Base-by-base conservation (phyloP, 495 filamentous ascomycete genomes). In the Entonaema liquescens region DNA sequence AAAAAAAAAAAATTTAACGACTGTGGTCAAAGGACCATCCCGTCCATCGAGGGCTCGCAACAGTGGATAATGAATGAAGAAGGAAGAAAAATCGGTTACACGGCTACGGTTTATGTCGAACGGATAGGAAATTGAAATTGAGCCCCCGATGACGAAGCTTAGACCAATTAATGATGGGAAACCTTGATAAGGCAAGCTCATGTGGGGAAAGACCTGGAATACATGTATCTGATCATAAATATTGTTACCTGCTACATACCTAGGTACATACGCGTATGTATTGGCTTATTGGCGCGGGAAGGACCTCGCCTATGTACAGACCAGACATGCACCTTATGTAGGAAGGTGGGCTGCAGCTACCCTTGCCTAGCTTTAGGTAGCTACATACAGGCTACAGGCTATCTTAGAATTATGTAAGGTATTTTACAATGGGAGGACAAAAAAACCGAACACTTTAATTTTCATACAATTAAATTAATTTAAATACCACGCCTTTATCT, bases 161-260 rank as follows among this genome's bases (percentile, higher is more conserved):
- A 35, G 53, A n/a, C 53, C 42, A 64, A 69, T 69, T 26, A 54
- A 63, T 69, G 66, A 68, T 54, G 58, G 44, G 54, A 50, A n/a
- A 33, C 31, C 29, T 26, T 9, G 67, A 61, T 59, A 69, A 59
- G 54, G 35, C 31, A 44, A 68, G 66, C 66, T 68, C 29, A 17
- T 68, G 65, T 68, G 65, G 65, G 33, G 65, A 35, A 21, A 28
- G 49, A 33, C n/a, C n/a, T n/a, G n/a, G n/a, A n/a, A n/a, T n/a
- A n/a, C n/a, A n/a, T n/a, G 47, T 6, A 56, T 44, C 17, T 6
- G 59, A 23, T 21, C 15, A 15, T 15, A 60, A 49, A 25, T 44
- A 60, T 40, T 40, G 53, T 15, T 35, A 26, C 21, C 8, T 42
- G 25, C 8, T 25, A 26, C 17, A 3, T 21, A 50, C 15, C 8